Evolutionary conservation across 1,139 yeast genomes (phyloP), one percentile per base, ranked within the genome.

Genomic region (Blastobotrys raffinosifermentans): DNA sequence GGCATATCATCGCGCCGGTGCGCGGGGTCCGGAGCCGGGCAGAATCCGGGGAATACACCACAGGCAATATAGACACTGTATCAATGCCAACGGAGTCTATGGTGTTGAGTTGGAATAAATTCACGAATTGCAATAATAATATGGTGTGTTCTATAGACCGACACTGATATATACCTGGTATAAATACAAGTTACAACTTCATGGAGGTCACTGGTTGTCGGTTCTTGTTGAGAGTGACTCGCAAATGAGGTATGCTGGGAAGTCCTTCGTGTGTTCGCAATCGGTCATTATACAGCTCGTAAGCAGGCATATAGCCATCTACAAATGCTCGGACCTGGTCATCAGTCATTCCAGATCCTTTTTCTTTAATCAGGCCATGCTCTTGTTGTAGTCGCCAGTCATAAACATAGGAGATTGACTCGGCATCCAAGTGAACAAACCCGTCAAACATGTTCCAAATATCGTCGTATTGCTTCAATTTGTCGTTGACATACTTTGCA

Each of bases 301-400:
- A 91, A 20, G 82, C 74, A 1, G 95, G 94, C 86, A 84, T 81
- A 58, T 91, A 91, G 43, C 95, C 72, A 45, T 81, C 77, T 6
- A 91, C 78, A 63, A 91, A 91, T 17, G 47, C 45, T 7, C 49
- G 56, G 3, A 91, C 94, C 50, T 81, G 72, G 0, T 57, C 69
- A 49, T 84, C 93, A 1, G 78, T 63, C 97, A 91, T 87, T 0
- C 97, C 97, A 1, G 53, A 42, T 0, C 95, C 96, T 11, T 57
- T 64, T 3, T 44, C 46, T 6, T 47, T 45, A 7, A 80, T 75
- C 51, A 86, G 61, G 3, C 67, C 74, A 46, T 81, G 84, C 54
- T 91, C 98, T 61, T 91, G 97, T 58, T 89, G 75, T 4, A 72
- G 58, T 44, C 98, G 70, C 98, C 98, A 91, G 7, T 56, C 58